phyloP scores from a whole-genome alignment of 257 asterid species.

The Paraleonurus japonicus region DNA sequence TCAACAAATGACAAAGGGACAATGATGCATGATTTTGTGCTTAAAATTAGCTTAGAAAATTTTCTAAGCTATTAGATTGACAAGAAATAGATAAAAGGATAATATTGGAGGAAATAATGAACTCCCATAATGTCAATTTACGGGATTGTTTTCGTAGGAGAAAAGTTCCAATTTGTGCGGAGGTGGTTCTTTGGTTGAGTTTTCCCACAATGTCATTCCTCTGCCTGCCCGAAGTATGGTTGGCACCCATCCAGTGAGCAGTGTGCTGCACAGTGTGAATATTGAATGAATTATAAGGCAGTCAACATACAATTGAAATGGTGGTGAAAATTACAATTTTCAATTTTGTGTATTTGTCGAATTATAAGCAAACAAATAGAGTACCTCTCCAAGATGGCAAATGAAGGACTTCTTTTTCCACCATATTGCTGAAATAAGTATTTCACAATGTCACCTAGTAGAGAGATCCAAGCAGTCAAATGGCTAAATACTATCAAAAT shows the following conservation, averaged over 20 bases:
- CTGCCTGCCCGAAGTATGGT: slow-evolving; percentile 85
- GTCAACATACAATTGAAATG: neutral
- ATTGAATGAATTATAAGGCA: neutral
- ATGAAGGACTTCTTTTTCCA: slow-evolving; percentile 57
- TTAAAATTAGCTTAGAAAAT: neutral
- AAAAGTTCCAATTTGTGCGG: slow-evolving; percentile 61
- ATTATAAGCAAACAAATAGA: neutral
- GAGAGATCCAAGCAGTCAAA: slow-evolving; percentile 16
- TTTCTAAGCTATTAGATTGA: neutral
- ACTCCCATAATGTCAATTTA: slow-evolving; percentile 27
- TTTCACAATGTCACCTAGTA: slow-evolving; percentile 64
- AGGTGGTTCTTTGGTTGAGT: slow-evolving; percentile 53
- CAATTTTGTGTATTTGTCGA: neutral
- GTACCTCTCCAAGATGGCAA: slow-evolving; percentile 74
- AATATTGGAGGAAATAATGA: neutral
- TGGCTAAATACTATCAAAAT: neutral
- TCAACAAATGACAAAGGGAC: neutral
- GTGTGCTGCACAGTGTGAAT: slow-evolving; percentile 54
- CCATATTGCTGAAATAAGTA: slow-evolving; percentile 74
- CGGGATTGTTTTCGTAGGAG: slow-evolving; percentile 73
- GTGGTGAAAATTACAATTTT: neutral
- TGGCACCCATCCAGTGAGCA: slow-evolving; percentile 86
- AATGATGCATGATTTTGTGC: neutral
- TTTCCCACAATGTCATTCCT: slow-evolving; percentile 79
- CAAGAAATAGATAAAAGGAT: neutral